Evolutionary conservation across 2,329 filamentous ascomycete species (phyloP), one percentile per base, ranked within the genome.

Genomic region (Aspergillus sp.): DNA sequence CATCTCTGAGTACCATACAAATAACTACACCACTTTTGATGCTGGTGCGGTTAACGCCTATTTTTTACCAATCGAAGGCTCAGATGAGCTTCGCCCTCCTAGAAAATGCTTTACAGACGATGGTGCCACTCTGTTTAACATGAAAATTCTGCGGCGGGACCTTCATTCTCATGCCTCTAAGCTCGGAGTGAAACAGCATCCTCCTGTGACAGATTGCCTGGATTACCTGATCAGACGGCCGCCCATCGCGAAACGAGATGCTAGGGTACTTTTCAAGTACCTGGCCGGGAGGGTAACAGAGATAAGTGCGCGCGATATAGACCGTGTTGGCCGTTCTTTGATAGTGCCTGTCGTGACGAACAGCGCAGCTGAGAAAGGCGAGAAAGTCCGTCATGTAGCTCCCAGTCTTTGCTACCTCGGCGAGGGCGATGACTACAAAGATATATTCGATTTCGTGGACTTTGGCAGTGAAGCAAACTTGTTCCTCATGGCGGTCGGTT

Each of bases 401-500:
- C 91, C 93, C 4, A 78, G 77, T 41, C 75, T 82, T 36, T 89
- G 85, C 52, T 98, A 95, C 63, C 75, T 98, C 2, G 93, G 93
- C 6, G 74, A 78, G 32, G 74, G 77, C 44, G 72, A 79, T 46
- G 76, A 83, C 54, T 98, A 94, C 58, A 85, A 81, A 7, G 86
- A 94, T 30, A 94, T 98, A 30, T 95, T 98, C 55, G 89, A 97
- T 62, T 98, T 96, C 66, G 90, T 97, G 9, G 87, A 97, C 63
- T 98, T 96, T 69, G 89, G 91, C 0, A 72, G 77, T 32, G 83
- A 91, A 61, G 91, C 88, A 2, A 97, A 97, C 59, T 75, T 85
- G 0, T 98, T 98, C 59, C 71, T 98, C 12, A 80, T 89, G 57
- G 86, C 87, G 52, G 88, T 90, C 53, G 93, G 93, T 7, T 91